Evolutionary conservation across 2,329 filamentous ascomycete genomes (phyloP).

Genomic region (Ophiostoma sp.): DNA sequence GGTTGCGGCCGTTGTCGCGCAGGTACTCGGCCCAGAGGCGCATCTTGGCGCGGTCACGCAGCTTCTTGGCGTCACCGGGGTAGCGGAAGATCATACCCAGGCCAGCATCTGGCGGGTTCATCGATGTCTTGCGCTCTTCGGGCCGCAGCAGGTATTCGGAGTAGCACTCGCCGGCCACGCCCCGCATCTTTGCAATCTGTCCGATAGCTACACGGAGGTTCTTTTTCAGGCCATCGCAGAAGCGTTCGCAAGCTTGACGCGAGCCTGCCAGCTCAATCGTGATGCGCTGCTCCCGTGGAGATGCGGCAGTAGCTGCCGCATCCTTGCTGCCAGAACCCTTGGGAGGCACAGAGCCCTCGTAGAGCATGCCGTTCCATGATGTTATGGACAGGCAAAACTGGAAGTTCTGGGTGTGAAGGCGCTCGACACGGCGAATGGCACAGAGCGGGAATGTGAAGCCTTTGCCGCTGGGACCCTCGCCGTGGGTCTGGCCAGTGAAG

Average conservation of each 20-base stretch:
- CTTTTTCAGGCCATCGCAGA: conserved; percentile 93
- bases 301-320: background rate
- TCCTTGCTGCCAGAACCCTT: conserved; percentile 44
- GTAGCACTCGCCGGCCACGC: conserved; percentile 81
- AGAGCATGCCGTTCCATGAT: conserved; percentile 79
- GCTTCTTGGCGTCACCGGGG: conserved; percentile 89
- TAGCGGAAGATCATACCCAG: conserved; percentile 91
- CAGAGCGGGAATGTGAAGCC: conserved; percentile 94
- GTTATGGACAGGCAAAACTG: conserved; percentile 90
- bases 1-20: conserved; percentile 89
- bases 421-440: conserved; percentile 86
- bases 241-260: conserved; percentile 85
- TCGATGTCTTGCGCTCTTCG: conserved; percentile 62
- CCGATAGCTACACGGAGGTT: conserved; percentile 84
- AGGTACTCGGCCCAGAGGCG: conserved; percentile 95
- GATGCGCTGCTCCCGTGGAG: conserved; percentile 72
- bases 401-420: conserved; percentile 88
- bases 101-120: conserved; percentile 81
- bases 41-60: conserved; percentile 96
- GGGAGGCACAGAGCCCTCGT: conserved; percentile 49
- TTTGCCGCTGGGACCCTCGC: conserved; percentile 88
- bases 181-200: conserved; percentile 80
- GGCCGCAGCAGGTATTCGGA: conserved; percentile 77
- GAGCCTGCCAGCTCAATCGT: conserved; percentile 89
- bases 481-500: conserved; percentile 91